Conservation (phyloP, 805 yeast genomes). For the Spathaspora sp. region DNA sequence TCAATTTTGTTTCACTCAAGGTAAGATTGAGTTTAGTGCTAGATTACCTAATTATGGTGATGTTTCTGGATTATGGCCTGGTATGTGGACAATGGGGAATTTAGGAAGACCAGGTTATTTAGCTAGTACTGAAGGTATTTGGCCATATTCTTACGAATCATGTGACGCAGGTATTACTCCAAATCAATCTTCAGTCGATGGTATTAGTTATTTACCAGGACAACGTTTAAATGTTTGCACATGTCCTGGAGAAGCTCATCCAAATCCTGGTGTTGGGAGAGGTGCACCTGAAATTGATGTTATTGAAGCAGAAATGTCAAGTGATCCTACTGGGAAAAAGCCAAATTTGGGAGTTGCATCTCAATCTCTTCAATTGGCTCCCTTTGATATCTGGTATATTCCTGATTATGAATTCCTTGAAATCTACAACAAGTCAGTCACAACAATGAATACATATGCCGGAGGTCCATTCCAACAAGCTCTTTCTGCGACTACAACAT, state of each 20-base stretch:
- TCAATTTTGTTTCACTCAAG: constrained; percentile 35
- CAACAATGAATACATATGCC: constrained; percentile 80
- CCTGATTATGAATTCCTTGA: constrained; percentile 84
- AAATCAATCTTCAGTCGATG: constrained; percentile 39
- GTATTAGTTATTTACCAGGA: constrained; percentile 38
- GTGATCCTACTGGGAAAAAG: constrained; percentile 24
- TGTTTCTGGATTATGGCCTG: constrained; percentile 39
- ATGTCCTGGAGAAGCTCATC: constrained; percentile 35
- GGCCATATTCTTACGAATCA: constrained; percentile 39
- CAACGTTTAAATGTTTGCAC: constrained; percentile 32
- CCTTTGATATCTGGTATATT: constrained; percentile 89
- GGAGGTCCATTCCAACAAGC: constrained; percentile 97
- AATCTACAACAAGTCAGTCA: constrained; percentile 62
- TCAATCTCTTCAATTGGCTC: constrained; percentile 91
- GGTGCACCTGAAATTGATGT: constrained; percentile 76
- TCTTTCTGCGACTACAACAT: constrained; percentile 73
- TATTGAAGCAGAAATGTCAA: constrained; percentile 76
- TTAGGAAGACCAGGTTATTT: constrained; percentile 37
- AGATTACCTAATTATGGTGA: constrained; percentile 34
- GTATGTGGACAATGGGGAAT: constrained; percentile 41
- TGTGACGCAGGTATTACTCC: constrained; percentile 41
- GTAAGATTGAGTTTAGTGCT: constrained; percentile 29
- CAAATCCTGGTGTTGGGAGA: constrained; percentile 34
- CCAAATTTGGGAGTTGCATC: constrained; percentile 66
- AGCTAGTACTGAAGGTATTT: constrained; percentile 36